Conservation (phyloP, 768 basidiomycete species). For the Pleurotus ostreatus region DNA sequence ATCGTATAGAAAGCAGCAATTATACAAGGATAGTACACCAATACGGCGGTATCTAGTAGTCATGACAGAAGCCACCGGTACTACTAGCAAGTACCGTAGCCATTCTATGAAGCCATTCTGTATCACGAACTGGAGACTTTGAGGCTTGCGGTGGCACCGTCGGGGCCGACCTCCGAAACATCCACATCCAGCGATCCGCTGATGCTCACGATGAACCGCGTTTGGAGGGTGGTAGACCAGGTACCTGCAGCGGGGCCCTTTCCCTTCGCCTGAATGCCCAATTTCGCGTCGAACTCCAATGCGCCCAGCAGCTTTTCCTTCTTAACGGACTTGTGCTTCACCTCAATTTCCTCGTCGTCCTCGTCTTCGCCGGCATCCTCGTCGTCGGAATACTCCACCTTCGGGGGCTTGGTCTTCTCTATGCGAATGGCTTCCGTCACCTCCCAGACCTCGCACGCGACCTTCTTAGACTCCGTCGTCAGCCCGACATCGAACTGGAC, state of each 20-base stretch:
- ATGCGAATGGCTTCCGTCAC: slow-evolving; percentile 62
- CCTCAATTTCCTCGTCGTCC: slow-evolving; percentile 55
- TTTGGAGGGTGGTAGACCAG: slow-evolving; percentile 48
- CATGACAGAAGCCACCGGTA: too few species aligned
- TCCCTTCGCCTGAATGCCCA: slow-evolving; percentile 36
- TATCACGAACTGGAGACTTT: not conserved
- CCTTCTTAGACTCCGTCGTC: slow-evolving; percentile 33
- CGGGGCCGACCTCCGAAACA: slow-evolving; percentile 33
- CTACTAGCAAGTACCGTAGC: too few species aligned
- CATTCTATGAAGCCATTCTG: too few species aligned
- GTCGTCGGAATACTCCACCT: slow-evolving; percentile 39
- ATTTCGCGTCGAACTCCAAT: slow-evolving; percentile 34
- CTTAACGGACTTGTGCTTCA: slow-evolving; percentile 55
- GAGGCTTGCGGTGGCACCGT: slow-evolving; percentile 14
- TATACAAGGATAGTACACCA: too few species aligned
- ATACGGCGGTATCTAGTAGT: too few species aligned
- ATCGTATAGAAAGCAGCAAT: too few species aligned
- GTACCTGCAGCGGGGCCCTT: slow-evolving; percentile 38
- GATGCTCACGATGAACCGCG: slow-evolving; percentile 32
- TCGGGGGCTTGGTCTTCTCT: slow-evolving; percentile 50
- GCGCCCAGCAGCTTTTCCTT: slow-evolving; percentile 52
- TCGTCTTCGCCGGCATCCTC: slow-evolving; percentile 54
- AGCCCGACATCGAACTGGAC: slow-evolving; percentile 57
- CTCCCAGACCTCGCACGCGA: slow-evolving; percentile 78
- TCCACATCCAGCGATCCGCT: slow-evolving; percentile 35